Base-by-base conservation (phyloP, 352 stramenopile genomes). In the Globisporangium abappressorium region DNA sequence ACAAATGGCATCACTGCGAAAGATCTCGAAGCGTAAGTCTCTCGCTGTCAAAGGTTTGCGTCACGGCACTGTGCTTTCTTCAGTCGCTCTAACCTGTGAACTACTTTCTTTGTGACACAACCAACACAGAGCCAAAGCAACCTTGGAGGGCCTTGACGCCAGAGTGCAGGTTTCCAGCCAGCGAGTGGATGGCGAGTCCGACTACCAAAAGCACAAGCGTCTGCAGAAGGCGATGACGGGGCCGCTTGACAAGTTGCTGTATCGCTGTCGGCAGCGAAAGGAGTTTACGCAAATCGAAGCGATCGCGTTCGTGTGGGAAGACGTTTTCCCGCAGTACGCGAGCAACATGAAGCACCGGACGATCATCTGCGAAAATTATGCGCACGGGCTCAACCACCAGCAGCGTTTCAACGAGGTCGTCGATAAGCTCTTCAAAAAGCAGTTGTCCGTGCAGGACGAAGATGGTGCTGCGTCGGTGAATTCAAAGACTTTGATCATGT, bases 301-400 rank as follows among this genome's bases (percentile, higher is more conserved):
- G 11, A 68, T 87, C n/a, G 72, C 72, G 9, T 79, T 75, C 64
- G 46, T 85, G 11, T 90, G 66, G 65, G 74, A 86, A 41, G 70
- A 86, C 24, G 70, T 76, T 20, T 83, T 87, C n/a, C 81, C 81
- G 33, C 79, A 88, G 46, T 84, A 84, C 58, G 69, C 70, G 12
- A 64, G 59, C 9, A 73, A 85, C 57, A 47, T 64, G 5, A 84
- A 78, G 47, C 80, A 90, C 61, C 75, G 69, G 56, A 65, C 47
- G 9, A 71, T 90, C 28, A 78, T 90, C 47, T 81, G 68, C 46
- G 80, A 87, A 63, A 70, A 87, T 67, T 85, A 85, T 63, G 81
- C 81, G 34, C 73, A 74, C 60, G 77, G 72, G 4, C 66, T 88
- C 0, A 90, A 87, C 68, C 61, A 69, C 36, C 72, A 82, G 58